Evolutionary conservation across 176 grass and related monocot species (phyloP).

Genomic region (Bolboschoenus planiculmis): DNA sequence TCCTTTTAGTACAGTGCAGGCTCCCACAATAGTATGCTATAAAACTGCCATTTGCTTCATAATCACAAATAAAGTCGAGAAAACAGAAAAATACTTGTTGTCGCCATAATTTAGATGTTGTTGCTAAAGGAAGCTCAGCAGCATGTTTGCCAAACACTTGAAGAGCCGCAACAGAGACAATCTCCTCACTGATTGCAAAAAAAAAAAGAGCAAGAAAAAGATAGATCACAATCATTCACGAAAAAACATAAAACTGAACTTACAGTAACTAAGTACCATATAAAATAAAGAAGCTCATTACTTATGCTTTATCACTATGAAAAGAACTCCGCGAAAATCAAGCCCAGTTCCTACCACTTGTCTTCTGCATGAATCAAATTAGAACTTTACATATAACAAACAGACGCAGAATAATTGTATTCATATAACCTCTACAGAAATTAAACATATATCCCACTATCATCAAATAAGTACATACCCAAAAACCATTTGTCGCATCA

Average conservation of each 20-base stretch:
- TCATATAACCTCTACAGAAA: conserved; percentile 1
- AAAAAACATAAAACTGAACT: not conserved
- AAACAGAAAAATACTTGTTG: conserved; percentile 1
- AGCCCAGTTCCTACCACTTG: conserved; percentile 20
- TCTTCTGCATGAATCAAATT: conserved; percentile 42
- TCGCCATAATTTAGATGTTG: conserved; percentile 19
- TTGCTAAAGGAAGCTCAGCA: conserved; percentile 32
- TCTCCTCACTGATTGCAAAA: conserved; percentile 8
- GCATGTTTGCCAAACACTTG: conserved; percentile 12
- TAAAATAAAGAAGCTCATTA: conserved; percentile 25
- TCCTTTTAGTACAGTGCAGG: conserved; percentile 20
- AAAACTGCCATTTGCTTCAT: not conserved
- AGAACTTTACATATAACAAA: conserved; percentile 9
- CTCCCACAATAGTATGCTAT: conserved; percentile 7
- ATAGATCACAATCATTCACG: not conserved
- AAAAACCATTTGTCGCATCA: conserved; percentile 49
- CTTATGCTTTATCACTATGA: conserved; percentile 46
- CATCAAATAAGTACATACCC: conserved; percentile 47
- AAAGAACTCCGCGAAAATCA: conserved; percentile 60
- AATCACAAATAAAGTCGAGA: not conserved
- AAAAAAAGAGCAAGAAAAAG: too few relatives aligned
- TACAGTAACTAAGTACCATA: not conserved
- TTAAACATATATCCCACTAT: not conserved
- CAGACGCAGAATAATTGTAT: conserved; percentile 15
- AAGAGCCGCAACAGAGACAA: conserved; percentile 21